phyloP scores from a whole-genome alignment of 1,139 yeast genomes.

The Suhomyces chickasaworum region DNA sequence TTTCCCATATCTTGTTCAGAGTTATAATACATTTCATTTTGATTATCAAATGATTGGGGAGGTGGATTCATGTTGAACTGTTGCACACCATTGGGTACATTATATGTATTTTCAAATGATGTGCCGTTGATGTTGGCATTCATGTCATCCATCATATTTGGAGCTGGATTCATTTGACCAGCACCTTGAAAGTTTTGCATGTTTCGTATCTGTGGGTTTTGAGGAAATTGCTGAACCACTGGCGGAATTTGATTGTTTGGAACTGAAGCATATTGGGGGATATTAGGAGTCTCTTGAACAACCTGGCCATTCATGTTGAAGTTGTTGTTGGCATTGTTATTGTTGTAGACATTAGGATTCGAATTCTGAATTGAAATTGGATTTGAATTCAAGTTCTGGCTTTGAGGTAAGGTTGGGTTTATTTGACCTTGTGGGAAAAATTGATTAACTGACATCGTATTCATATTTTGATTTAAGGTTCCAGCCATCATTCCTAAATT shows the following conservation, averaged over 20 bases:
- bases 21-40: conserved; percentile 9
- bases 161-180: neutral
- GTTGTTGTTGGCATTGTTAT: neutral
- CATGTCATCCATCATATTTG: conserved; percentile 1
- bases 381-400: neutral
- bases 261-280: conserved; percentile 2
- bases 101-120: neutral
- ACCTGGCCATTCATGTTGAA: conserved; percentile 1
- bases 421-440: neutral
- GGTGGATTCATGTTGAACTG: conserved; percentile 1
- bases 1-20: conserved; percentile 15
- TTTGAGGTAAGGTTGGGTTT: neutral
- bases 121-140: neutral
- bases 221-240: conserved; percentile 2
- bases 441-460: neutral
- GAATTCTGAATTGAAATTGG: neutral
- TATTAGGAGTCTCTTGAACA: neutral
- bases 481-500: neutral
- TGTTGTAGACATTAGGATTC: neutral
- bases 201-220: neutral
- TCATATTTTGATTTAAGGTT: neutral
- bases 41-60: neutral
- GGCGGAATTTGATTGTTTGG: conserved; percentile 3
- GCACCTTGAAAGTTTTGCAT: neutral
- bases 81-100: neutral